These are phyloP conservation scores for Leishmania mexicana DNA, from an alignment of 208 protist genomes.

Conservation along the genomic window DNA sequence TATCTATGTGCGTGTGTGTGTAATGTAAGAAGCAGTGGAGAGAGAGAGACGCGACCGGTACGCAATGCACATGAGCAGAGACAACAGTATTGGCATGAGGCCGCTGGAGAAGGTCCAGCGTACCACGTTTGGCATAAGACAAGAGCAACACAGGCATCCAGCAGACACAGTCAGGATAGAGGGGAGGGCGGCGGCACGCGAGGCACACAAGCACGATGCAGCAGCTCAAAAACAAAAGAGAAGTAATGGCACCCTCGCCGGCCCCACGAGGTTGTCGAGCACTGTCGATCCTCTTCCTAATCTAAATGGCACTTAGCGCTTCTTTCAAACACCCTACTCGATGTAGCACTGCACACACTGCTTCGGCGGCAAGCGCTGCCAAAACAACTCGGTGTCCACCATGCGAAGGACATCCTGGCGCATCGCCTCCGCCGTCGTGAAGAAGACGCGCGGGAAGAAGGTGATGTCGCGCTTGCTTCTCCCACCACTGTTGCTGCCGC, in stretches of 20 bases:
- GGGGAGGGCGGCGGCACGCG: not conserved
- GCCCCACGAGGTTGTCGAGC: not conserved
- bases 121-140: not conserved
- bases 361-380: constrained; percentile 38
- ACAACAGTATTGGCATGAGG: too few relatives aligned
- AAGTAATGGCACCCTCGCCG: not conserved
- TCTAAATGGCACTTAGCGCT: not conserved
- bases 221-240: too few relatives aligned
- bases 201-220: not conserved
- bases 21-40: too few relatives aligned
- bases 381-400: constrained; percentile 32
- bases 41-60: too few relatives aligned
- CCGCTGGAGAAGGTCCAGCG: too few relatives aligned
- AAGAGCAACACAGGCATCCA: not conserved
- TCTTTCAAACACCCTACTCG: not conserved
- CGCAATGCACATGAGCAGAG: too few relatives aligned
- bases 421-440: constrained; percentile 26
- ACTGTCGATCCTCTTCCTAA: not conserved
- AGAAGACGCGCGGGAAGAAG: constrained; percentile 44
- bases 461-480: constrained; percentile 36
- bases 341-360: constrained; percentile 47
- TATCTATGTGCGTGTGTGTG: not conserved
- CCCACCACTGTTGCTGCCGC: constrained; percentile 1
- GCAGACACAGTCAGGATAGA: not conserved
- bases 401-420: constrained; percentile 28